These are phyloP conservation scores for Physcomitrellopsis africana DNA, from an alignment of 225 moss, liverwort and hornwort genomes.

Conservation along the genomic window DNA sequence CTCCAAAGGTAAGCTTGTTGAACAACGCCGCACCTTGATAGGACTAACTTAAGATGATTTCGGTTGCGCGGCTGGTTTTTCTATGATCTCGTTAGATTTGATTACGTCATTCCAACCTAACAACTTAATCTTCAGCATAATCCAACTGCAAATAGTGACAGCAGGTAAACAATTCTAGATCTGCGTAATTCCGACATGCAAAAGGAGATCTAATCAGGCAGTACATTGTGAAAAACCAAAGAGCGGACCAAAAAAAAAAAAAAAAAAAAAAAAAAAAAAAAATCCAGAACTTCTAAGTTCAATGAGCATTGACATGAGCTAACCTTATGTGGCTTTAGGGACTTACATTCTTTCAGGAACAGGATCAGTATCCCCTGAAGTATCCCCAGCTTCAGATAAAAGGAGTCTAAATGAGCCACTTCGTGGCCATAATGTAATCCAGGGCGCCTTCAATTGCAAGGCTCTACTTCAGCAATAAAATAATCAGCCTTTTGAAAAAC, in stretches of 20 bases:
- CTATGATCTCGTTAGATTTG: too few relatives aligned
- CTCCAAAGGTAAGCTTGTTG: neutral
- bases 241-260: too few relatives aligned
- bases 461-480: conserved; percentile 15
- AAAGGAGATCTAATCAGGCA: too few relatives aligned
- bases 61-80: too few relatives aligned
- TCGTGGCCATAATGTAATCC: conserved; percentile 25
- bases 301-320: neutral
- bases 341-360: conserved; percentile 16
- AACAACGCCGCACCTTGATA: conserved; percentile 6
- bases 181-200: too few relatives aligned
- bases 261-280: too few relatives aligned
- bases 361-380: neutral
- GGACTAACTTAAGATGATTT: neutral
- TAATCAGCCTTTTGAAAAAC: conserved; percentile 23
- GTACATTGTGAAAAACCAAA: too few relatives aligned
- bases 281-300: too few relatives aligned
- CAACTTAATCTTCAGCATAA: too few relatives aligned
- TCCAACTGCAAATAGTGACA: too few relatives aligned
- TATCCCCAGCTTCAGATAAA: conserved; percentile 18
- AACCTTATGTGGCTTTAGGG: neutral
- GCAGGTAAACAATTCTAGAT: too few relatives aligned
- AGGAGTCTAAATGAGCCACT: conserved; percentile 24
- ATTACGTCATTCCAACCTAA: too few relatives aligned
- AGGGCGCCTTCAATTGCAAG: conserved; percentile 12